phyloP scores from a whole-genome alignment of 1,284 basidiomycete species.

The Cerioporus squamosus region DNA sequence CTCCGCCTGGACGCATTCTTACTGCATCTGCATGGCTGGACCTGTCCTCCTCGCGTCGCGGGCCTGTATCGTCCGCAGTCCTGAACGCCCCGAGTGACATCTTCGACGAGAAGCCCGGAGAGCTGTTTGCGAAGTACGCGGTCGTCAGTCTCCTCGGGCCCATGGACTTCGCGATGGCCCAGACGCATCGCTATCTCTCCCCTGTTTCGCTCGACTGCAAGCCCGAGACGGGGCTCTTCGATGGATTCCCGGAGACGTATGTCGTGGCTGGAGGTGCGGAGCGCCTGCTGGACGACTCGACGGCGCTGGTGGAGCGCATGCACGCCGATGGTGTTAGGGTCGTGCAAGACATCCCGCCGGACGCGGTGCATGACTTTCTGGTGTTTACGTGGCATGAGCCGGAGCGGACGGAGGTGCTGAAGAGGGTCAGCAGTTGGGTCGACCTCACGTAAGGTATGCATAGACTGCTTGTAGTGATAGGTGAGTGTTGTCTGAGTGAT shows the following conservation, averaged over 20 bases:
- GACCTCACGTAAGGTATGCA: conserved; percentile 1
- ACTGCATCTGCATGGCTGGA: conserved; percentile 65
- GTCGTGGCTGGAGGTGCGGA: conserved; percentile 31
- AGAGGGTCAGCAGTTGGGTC: conserved; percentile 13
- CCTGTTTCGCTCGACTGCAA: conserved; percentile 18
- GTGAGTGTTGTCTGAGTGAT: too few relatives aligned
- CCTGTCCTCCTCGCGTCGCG: conserved; percentile 42
- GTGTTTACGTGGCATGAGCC: conserved; percentile 26
- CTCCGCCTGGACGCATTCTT: conserved; percentile 44
- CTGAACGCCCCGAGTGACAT: conserved; percentile 17
- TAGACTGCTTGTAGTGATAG: too few relatives aligned
- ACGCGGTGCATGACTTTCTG: conserved; percentile 25
- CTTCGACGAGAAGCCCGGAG: conserved; percentile 7
- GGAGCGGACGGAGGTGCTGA: conserved; percentile 21
- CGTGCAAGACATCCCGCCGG: conserved; percentile 13
- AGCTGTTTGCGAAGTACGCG: conserved; percentile 12
- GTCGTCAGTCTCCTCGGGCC: conserved; percentile 13
- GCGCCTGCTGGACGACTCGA: conserved; percentile 27
- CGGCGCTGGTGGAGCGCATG: conserved; percentile 22
- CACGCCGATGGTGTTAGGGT: conserved; percentile 19
- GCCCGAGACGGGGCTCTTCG: conserved; percentile 19
- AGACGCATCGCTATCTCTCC: conserved; percentile 17
- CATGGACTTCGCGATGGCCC: conserved; percentile 21
- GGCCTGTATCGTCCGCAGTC: conserved; percentile 33
- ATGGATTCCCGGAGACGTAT: conserved; percentile 28